Evolutionary conservation across 2,329 filamentous ascomycete genomes (phyloP), one percentile per base, ranked within the genome.

Genomic region (Colletotrichum orchidophilum): DNA sequence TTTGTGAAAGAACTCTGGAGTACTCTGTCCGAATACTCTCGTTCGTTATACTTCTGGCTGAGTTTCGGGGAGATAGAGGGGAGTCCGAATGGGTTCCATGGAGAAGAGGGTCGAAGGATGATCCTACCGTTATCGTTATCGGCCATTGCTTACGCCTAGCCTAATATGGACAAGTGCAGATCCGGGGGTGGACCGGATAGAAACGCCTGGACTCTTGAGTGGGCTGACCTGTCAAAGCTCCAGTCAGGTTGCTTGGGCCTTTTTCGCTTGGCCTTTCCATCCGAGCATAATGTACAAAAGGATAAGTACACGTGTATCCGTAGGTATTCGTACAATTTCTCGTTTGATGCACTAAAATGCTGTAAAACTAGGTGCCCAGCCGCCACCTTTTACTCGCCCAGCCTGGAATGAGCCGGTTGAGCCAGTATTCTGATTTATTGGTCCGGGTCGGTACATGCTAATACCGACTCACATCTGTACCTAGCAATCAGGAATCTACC

Each of bases 51-150:
- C 33, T 71, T 54, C 42, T 29, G 46, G 35, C 49, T 68, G 64
- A 27, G 35, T 69, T 59, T 63, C 65, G 69, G 53, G 33, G 57
- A 49, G 58, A 50, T 54, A 71, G 69, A 71, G 59, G 64, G 69
- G 59, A 71, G 65, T 46, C 64, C 53, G 27, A 64, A 54, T 42
- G 2, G 58, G 53, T 63, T 68, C 31, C 53, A 59, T 67, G 69
- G 53, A 59, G 69, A 69, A 69, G 64, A 71, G 68, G 52, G 55
- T 68, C 53, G 59, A 69, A 71, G 69, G 64, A 69, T 71, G 65
- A 63, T 59, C 69, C 64, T 63, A 68, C 59, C 58, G 69, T 63
- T 71, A 71, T 71, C 69, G 65, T 54, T 71, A 71, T 71, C 69
- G 53, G 59, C 31, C 24, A 58, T 39, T 68, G 21, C 31, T 29